Base-by-base conservation (phyloP, 345 rosid genomes). In the Stellera chamaejasme region DNA sequence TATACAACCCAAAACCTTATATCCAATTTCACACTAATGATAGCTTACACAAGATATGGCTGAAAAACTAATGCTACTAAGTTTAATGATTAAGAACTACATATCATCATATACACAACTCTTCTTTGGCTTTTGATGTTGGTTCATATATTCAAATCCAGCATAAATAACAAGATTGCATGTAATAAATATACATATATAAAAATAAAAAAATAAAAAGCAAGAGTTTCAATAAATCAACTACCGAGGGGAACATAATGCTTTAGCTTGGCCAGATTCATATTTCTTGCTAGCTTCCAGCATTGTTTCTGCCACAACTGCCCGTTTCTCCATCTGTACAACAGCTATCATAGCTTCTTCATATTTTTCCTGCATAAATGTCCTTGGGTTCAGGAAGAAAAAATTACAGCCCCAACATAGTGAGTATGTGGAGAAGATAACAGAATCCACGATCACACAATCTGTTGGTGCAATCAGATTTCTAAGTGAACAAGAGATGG, bases 211-310 rank as follows among this genome's bases (percentile, higher is more conserved):
- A 4, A 12, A 8, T 1, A 7, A 13, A 57, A 45, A 36, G 44
- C 52, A 13, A 11, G 27, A 65, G 46, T 53, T 50, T 55, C n/a
- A 58, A 47, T 28, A 50, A 5, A 13, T 65, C 19, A 47, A 47
- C 26, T 72, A 82, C 94, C 74, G 27, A 43, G 91, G 96, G 67
- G 95, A 78, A 58, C 79, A 70, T 60, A 58, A 54, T 52, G 89
- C 90, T 76, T 77, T 93, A 53, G 74, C 63, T 75, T 89, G 85
- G 61, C 97, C 94, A 66, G 81, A 67, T 68, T 86, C 81, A 69
- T 84, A 86, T 58, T 86, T 85, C 70, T 80, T 16, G 39, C 97
- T 93, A 67, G 99, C 99, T 77, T 89, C 94, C 63, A 93, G 68
- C 59, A 80, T 81, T 50, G 97, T 77, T 67, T 93, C 99, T 66